Evolutionary conservation across 208 protist species (phyloP), one percentile per base, ranked within the genome.

Genomic region (Phytomonas serpens): DNA sequence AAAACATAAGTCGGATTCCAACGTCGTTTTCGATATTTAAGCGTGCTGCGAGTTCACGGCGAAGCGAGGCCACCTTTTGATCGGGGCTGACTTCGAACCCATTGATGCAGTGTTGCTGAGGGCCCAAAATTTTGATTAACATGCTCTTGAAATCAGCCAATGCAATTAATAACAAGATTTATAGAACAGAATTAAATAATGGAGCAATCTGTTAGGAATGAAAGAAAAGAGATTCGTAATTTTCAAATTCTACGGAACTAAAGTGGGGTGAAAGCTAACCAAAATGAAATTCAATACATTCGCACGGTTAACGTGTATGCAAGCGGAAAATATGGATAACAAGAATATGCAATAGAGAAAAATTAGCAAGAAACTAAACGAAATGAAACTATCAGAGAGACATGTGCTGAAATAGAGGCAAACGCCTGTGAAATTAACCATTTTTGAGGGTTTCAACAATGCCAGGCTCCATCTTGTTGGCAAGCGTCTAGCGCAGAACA

Each of bases 41-140:
- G 27, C 73, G 76, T 16, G 64, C 63, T 19, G 78, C 57, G 27
- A 94, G 66, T 4, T 34, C 40, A 7, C 66, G 71, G 9, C 76
- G 82, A 62, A 94, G 77, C 37, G 77, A 75, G 7, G 76, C 74
- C 19, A 89, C 83, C 14, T 77, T 85, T 33, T 80, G 75, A 31
- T 73, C 72, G 4, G 63, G 52, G 13, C 71, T 36, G 4, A 94
- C 69, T 51, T 87, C 77, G 0, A 94, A 34, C 34, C 74, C 78
- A 37, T 83, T 72, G n/a, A 61, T 30, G 71, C 61, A 77, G 74
- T 78, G 69, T 32, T 73, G 61, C 34, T 37, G 34, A 51, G 68
- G 52, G 37, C 67, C 63, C 33, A 74, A 69, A 30, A 40, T 29
- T 33, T 77, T 77, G 68, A 81, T 70, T 67, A 37, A 64, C 77